These are phyloP conservation scores for Plectranthus barbatus DNA, from an alignment of 257 asterid genomes.

Conservation along the genomic window DNA sequence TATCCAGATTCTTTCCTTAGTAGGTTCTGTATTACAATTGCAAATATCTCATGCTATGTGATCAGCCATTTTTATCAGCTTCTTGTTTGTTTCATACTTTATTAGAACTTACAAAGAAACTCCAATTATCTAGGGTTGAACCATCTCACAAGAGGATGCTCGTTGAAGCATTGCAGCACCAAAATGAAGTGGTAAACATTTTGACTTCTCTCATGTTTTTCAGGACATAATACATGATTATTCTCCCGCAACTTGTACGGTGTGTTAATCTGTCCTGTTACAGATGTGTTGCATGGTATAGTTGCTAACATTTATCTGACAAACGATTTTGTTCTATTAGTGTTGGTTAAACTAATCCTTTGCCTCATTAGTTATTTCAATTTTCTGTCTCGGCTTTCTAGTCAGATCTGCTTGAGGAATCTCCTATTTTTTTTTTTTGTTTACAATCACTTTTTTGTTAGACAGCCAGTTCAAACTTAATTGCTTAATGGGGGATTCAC, in stretches of 20 bases:
- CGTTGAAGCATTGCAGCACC: slow-evolving; percentile 93
- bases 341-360: neutral
- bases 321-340: neutral
- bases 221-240: neutral
- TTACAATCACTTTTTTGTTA: neutral
- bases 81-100: slow-evolving; percentile 5
- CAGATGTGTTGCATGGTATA: slow-evolving; percentile 1
- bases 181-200: slow-evolving; percentile 86
- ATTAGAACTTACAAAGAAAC: slow-evolving; percentile 3
- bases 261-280: neutral
- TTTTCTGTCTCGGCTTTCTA: neutral
- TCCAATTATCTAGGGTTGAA: slow-evolving; percentile 65
- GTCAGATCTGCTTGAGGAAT: neutral
- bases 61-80: neutral
- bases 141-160: slow-evolving; percentile 99
- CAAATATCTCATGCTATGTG: slow-evolving; percentile 13
- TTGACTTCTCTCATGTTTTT: neutral
- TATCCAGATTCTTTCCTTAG: slow-evolving; percentile 11
- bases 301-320: slow-evolving; percentile 4
- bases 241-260: neutral
- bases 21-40: slow-evolving; percentile 7
- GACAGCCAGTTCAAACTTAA: neutral
- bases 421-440: no score
- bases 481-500: neutral
- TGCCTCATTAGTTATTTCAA: slow-evolving; percentile 5